A percentile compares a stretch with the other conserved stretches of the same genome.
These are phyloP conservation scores for Colletotrichum lentis DNA, from an alignment of 2,329 filamentous ascomycete species.

Conservation along the genomic window DNA sequence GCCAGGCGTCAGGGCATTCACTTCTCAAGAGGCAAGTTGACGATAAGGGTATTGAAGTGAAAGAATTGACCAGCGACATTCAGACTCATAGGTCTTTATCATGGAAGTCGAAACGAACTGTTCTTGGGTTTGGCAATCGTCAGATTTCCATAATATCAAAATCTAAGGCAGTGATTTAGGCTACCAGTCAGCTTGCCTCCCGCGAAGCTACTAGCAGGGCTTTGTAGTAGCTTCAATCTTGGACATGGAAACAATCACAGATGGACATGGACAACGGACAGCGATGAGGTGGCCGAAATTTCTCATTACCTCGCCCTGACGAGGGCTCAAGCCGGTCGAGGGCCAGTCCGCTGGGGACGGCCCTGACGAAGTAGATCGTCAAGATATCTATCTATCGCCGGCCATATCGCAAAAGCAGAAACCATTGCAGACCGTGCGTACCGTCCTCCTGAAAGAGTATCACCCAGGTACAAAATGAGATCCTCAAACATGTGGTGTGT, in stretches of 20 bases:
- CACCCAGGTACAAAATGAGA: conserved; percentile 25
- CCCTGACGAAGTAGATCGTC: conserved; percentile 38
- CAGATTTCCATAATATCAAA: not conserved
- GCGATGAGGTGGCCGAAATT: conserved; percentile 49
- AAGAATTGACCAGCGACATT: too few relatives aligned
- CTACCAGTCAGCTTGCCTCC: not conserved
- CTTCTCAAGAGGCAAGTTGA: not conserved
- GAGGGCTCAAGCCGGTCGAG: conserved; percentile 44
- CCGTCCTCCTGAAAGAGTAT: conserved; percentile 18
- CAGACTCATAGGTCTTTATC: too few relatives aligned
- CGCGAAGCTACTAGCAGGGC: not conserved
- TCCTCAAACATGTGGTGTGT: conserved; percentile 44
- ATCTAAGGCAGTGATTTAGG: not conserved
- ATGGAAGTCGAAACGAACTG: too few relatives aligned
- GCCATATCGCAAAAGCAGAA: conserved; percentile 40
- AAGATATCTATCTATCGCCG: conserved; percentile 38
- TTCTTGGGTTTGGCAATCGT: too few relatives aligned
- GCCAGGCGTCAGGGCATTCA: too few relatives aligned
- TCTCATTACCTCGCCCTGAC: conserved; percentile 50
- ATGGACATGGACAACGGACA: not conserved
- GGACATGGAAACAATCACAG: conserved; percentile 6
- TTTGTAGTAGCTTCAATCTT: not conserved
- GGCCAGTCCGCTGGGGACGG: conserved; percentile 43
- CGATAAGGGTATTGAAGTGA: not conserved
- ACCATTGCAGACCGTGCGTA: conserved; percentile 33